Conservation (phyloP, 75 land plant species). For the Cupressus sempervirens region DNA sequence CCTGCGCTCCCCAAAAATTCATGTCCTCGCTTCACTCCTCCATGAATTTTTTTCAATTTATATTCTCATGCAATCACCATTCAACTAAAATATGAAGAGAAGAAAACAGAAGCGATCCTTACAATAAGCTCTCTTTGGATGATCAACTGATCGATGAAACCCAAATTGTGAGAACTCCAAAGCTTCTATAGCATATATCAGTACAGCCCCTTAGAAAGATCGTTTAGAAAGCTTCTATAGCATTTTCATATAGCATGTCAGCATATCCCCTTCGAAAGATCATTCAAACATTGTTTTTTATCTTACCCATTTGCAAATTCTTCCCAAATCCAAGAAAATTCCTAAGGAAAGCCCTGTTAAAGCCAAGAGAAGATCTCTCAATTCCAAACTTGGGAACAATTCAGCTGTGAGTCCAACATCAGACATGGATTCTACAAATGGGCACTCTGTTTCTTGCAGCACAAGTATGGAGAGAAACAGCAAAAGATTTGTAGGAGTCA, state of each 20-base stretch:
- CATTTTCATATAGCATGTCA: no score
- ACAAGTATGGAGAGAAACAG: constrained; percentile 17
- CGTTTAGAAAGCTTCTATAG: no score
- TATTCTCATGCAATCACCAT: not conserved
- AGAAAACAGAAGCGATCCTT: not conserved
- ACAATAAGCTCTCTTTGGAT: not conserved
- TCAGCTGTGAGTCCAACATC: not conserved
- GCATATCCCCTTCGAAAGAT: no score
- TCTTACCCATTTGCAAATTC: no score
- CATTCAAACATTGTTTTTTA: no score
- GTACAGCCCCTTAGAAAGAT: no score
- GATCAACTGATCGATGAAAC: not conserved
- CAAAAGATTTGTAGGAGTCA: constrained; percentile 55
- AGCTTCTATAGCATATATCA: no score
- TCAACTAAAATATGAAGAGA: no score
- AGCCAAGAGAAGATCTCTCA: not conserved
- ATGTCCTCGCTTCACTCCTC: not conserved
- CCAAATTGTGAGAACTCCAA: not conserved
- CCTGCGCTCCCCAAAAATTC: not conserved
- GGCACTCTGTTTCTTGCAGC: not conserved
- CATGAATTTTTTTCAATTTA: no score
- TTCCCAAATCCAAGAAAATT: not conserved
- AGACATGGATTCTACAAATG: not conserved
- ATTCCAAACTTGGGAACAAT: not conserved
- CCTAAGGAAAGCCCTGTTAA: not conserved